phyloP scores from a whole-genome alignment of 768 basidiomycete species.

The Cyclocybe cylindracea region DNA sequence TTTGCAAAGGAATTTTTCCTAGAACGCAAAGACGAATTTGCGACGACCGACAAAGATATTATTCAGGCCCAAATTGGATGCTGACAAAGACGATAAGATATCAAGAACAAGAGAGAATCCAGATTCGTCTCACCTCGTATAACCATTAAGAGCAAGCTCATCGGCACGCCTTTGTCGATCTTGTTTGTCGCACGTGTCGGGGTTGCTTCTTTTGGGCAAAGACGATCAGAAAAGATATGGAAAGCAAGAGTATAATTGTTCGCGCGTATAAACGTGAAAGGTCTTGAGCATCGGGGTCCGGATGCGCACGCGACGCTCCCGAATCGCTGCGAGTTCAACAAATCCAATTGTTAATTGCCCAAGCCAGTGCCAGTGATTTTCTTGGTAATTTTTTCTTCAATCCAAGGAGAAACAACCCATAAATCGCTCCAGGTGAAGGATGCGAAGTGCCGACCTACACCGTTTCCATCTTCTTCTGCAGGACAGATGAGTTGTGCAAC shows the following conservation, averaged over 20 bases:
- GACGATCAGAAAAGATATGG: constrained; percentile 1
- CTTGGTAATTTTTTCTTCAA: constrained; percentile 63
- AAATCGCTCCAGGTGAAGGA: constrained; percentile 75
- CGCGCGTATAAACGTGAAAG: too few species aligned
- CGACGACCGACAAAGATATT: constrained; percentile 12
- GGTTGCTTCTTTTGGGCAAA: constrained; percentile 4
- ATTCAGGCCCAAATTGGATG: constrained; percentile 8
- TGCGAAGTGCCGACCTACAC: constrained; percentile 59
- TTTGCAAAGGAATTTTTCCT: constrained; percentile 12
- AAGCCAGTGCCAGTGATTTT: constrained; percentile 74
- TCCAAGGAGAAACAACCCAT: constrained; percentile 76
- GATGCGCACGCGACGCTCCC: too few species aligned
- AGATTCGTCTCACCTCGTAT: constrained; percentile 20
- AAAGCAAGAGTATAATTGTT: constrained; percentile 6
- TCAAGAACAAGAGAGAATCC: constrained; percentile 11
- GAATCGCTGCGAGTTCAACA: background rate
- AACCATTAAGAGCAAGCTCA: constrained; percentile 13
- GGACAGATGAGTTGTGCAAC: constrained; percentile 58
- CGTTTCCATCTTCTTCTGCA: constrained; percentile 38
- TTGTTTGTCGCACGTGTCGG: constrained; percentile 14
- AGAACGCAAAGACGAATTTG: constrained; percentile 5
- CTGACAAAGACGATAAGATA: constrained; percentile 13
- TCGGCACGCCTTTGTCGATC: constrained; percentile 4
- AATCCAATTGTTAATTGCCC: constrained; percentile 39
- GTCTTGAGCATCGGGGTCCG: too few species aligned